Base-by-base conservation (phyloP, 73 alveolate genomes). In the Paramecium pentaurelia region DNA sequence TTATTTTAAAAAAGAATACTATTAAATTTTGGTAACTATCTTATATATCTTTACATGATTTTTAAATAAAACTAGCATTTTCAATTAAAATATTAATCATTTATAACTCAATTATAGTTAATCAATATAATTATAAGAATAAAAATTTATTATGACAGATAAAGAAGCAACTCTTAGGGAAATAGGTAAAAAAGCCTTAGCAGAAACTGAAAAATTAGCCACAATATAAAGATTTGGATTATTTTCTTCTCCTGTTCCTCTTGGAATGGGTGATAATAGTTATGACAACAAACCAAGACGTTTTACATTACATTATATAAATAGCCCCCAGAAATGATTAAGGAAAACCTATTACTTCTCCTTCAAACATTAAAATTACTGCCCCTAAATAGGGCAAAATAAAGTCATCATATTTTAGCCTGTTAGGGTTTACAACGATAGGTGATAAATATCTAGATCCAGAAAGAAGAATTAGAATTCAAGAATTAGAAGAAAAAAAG, bases 271-370 rank as follows among this genome's bases (percentile, higher is more conserved):
- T 8, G 90, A 77, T 42, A 32, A 77, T 77, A 28, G 60, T 20
- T 77, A 77, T 38, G 90, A 77, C 20, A 28, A 77, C 28, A 77
- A 77, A 77, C 42, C 40, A 32, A 77, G 90, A 77, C 90, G 90
- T 77, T 77, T 16, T n/a, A 42, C 8, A 36, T 77, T 49, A 16
- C 28, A 42, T 77, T 10, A 22, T 38, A 20, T 38, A 16, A 38
- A 27, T 77, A 77, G 90, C 90, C 40, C 71, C 90, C 1, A 58
- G 68, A n/a, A 77, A 77, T 77, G 90, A 77, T 14, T 20, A 38
- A 32, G 71, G 71, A 0, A 77, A 77, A 77, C 90, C 90, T 8
- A 32, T 77, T 22, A 77, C 90, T 77, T 77, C 90, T 20, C 90
- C 90, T 10, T 68, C 90, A 14, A 77, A 77, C 18, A 32, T 77